Evolutionary conservation across 2,329 filamentous ascomycete genomes (phyloP).

Genomic region (Colletotrichum sp.): DNA sequence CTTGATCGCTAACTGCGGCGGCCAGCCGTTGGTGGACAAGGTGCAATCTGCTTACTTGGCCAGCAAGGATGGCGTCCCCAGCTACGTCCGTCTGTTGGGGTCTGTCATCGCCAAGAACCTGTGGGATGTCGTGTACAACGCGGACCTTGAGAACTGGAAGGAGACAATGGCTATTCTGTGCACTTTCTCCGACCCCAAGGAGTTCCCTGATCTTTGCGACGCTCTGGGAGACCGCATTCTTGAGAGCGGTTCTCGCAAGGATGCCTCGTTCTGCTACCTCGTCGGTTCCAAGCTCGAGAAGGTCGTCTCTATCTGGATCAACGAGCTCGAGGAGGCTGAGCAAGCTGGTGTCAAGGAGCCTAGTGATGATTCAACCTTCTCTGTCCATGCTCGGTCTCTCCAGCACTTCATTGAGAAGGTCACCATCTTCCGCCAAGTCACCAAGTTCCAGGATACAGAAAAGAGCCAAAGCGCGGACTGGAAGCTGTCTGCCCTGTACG

Average conservation of each 20-base stretch:
- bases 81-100: slow-evolving; percentile 87
- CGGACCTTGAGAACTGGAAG: slow-evolving; percentile 92
- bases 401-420: slow-evolving; percentile 99
- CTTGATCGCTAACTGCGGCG: slow-evolving; percentile 96
- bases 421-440: slow-evolving; percentile 92
- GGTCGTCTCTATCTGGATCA: slow-evolving; percentile 92
- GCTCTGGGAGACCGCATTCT: slow-evolving; percentile 89
- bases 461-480: slow-evolving; percentile 75
- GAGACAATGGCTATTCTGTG: slow-evolving; percentile 95
- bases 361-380: slow-evolving; percentile 81
- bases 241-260: slow-evolving; percentile 78
- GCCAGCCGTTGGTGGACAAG: slow-evolving; percentile 91
- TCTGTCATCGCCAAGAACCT: slow-evolving; percentile 96
- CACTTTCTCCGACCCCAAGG: slow-evolving; percentile 88
- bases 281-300: slow-evolving; percentile 97
- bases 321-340: slow-evolving; percentile 86
- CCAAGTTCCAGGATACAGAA: slow-evolving; percentile 86
- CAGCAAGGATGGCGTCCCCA: slow-evolving; percentile 80
- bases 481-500: slow-evolving; percentile 88
- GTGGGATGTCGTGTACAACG: slow-evolving; percentile 98
- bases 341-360: slow-evolving; percentile 73
- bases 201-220: slow-evolving; percentile 95
- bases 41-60: slow-evolving; percentile 91
- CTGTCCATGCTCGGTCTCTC: slow-evolving; percentile 84
- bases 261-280: slow-evolving; percentile 96